These are phyloP conservation scores for Wickerhamiella brachini DNA, from an alignment of 805 yeast species.

Conservation along the genomic window DNA sequence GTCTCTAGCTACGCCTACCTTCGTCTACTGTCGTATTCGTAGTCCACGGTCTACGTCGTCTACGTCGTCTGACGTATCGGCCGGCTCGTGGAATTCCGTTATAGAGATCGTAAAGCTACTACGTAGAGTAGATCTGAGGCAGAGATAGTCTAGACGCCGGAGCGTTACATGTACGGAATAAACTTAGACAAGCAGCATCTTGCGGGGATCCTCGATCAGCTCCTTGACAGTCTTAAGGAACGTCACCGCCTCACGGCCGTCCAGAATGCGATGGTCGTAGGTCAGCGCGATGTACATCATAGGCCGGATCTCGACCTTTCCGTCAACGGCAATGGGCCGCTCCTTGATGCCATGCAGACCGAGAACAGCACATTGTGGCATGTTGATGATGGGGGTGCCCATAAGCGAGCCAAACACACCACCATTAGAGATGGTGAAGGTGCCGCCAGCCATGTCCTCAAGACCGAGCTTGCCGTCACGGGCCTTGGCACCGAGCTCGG, in stretches of 20 bases:
- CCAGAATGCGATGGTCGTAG: conserved; percentile 94
- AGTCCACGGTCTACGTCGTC: too few species aligned
- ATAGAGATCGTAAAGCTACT: neutral
- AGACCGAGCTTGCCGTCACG: conserved; percentile 92
- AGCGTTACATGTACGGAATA: neutral
- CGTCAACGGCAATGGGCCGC: conserved; percentile 93
- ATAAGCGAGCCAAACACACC: conserved; percentile 96
- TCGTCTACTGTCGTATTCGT: too few species aligned
- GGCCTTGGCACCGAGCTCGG: conserved; percentile 74
- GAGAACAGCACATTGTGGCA: conserved; percentile 96
- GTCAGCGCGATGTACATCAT: conserved; percentile 99
- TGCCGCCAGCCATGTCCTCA: conserved; percentile 99
- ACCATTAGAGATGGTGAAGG: conserved; percentile 97
- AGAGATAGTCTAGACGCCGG: neutral
- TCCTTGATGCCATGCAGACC: conserved; percentile 97
- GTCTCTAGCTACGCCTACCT: too few species aligned
- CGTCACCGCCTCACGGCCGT: conserved; percentile 97
- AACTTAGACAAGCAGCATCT: conserved; percentile 54
- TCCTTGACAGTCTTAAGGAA: conserved; percentile 94
- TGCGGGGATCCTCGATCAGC: conserved; percentile 96
- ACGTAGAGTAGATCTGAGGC: neutral
- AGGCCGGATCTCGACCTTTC: conserved; percentile 92
- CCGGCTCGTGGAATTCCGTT: too few species aligned
- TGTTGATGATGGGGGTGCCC: conserved; percentile 96
- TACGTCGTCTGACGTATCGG: too few species aligned